These are phyloP conservation scores for Cucumis variabilis DNA, from an alignment of 331 rosid genomes.

Conservation along the genomic window DNA sequence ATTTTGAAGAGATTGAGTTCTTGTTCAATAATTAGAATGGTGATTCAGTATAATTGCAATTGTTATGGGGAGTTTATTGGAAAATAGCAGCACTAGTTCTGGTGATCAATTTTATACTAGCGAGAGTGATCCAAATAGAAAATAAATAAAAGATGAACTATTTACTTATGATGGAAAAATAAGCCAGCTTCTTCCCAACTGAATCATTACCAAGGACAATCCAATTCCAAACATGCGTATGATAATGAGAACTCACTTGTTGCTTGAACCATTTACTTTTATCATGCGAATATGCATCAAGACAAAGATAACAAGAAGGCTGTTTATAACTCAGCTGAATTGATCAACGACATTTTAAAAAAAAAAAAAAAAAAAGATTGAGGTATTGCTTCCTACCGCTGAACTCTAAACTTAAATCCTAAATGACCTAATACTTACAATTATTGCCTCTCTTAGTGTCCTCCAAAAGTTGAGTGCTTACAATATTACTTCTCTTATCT, in stretches of 20 bases:
- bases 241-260: not conserved
- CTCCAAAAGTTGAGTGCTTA: too few relatives aligned
- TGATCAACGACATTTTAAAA: not conserved
- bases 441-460: not conserved
- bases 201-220: not conserved
- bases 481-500: too few relatives aligned
- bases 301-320: not conserved
- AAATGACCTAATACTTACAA: conserved; percentile 12
- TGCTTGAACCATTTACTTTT: not conserved
- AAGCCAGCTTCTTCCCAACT: not conserved
- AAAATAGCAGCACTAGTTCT: too few relatives aligned
- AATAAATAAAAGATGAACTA: not conserved
- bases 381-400: not conserved
- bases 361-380: not conserved
- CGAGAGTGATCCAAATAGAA: not conserved
- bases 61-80: too few relatives aligned
- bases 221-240: not conserved
- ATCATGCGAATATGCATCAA: not conserved
- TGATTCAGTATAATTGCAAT: too few relatives aligned
- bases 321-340: not conserved
- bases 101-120: not conserved
- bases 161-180: not conserved
- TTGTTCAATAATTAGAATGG: too few relatives aligned
- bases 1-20: too few relatives aligned
- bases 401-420: not conserved